Conservation (phyloP, 1,284 basidiomycete species). For the Apiotrichum gamsii region DNA sequence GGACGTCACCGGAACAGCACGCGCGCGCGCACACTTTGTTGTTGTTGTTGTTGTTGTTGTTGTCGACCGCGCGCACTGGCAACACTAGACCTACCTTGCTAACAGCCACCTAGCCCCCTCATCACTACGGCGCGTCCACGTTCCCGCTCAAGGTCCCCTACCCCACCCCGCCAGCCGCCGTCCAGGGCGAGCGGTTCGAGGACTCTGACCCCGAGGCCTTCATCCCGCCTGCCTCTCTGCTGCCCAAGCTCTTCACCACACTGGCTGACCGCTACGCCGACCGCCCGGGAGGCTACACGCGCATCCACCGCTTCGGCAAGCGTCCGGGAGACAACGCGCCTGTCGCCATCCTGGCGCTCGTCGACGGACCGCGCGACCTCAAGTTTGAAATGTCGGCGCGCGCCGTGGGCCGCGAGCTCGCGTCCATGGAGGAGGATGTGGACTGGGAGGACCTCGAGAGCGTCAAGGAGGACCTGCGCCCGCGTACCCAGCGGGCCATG, state of each 20-base stretch:
- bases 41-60: too few species aligned
- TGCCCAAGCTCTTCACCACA: conserved; percentile 74
- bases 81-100: too few species aligned
- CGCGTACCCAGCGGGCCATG: conserved; percentile 1
- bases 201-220: conserved; percentile 38
- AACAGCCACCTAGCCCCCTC: too few species aligned
- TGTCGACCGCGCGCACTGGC: too few species aligned
- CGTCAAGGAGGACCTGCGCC: not conserved
- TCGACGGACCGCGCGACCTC: conserved; percentile 87
- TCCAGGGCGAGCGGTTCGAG: not conserved
- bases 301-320: conserved; percentile 83
- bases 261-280: conserved; percentile 75
- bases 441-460: not conserved
- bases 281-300: conserved; percentile 90
- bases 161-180: conserved; percentile 3
- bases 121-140: conserved; percentile 19
- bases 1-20: not conserved
- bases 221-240: conserved; percentile 51
- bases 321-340: conserved; percentile 90
- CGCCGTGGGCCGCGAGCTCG: conserved; percentile 66
- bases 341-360: conserved; percentile 83
- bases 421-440: too few species aligned
- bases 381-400: conserved; percentile 78
- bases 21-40: too few species aligned
- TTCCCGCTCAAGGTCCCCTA: conserved; percentile 21